Base-by-base conservation (phyloP, 345 rosid genomes). In the Brassica juncea region DNA sequence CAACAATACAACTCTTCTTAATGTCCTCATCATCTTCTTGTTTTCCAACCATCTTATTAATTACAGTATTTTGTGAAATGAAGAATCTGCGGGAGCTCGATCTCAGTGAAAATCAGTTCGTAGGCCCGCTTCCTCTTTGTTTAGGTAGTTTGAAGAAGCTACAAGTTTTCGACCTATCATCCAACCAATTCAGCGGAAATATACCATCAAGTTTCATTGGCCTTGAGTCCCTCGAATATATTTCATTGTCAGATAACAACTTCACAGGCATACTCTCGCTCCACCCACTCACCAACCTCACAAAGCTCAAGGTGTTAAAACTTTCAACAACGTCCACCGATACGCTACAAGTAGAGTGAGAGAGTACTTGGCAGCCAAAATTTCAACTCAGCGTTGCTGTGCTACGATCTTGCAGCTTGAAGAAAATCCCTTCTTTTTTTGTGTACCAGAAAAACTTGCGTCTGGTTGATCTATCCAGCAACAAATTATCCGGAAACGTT, bases 51-150 rank as follows among this genome's bases (percentile, higher is more conserved):
- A 15, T 54, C 59, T 54, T 54, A 54, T 54, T 47, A 12, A 12
- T 47, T 54, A 54, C 60, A 54, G 60, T 7, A 54, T 54, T 54
- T 54, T 54, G 60, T 54, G 60, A 54, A 54, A 54, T 54, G 60
- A 54, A 54, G 60, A 54, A 16, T 16, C 25, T 54, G 60, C 60
- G 60, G 25, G 60, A 16, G 60, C 60, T 54, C 25, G 8, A 16
- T 54, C 60, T 54, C 3, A 54, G 60, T 6, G 60, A 16, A 16
- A 54, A 54, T 54, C 60, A 54, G 3, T 54, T 54, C 15, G 25
- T 54, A 2, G 60, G 60, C 60, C 60, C 6, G 4, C 23, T 54
- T 54, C 60, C 60, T 16, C 60, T 16, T 54, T 54, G 60, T 54
- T 6, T 54, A 16, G 60, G 60, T 16, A n/a, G 25, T 6, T 54